Percentiles rank a stretch among this genome's conserved stretches.
Evolutionary conservation across 73 alveolate species (phyloP).

Genomic region (Paraurostyla sp.): DNA sequence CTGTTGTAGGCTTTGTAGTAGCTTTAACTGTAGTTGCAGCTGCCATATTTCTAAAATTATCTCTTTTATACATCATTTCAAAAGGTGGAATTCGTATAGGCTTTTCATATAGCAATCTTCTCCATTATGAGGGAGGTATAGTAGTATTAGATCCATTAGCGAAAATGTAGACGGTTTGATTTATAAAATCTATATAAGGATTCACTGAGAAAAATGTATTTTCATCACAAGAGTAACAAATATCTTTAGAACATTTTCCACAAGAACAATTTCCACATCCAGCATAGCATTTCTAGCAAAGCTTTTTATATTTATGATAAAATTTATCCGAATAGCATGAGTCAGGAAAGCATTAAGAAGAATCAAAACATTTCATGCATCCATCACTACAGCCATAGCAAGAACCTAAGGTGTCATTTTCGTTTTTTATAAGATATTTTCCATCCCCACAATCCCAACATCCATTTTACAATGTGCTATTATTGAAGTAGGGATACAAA

Average conservation of each 20-base stretch:
- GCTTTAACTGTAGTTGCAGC: neutral
- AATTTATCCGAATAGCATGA: neutral
- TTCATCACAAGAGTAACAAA: neutral
- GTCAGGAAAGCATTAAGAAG: neutral
- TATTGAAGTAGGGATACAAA: neutral
- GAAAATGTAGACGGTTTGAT: neutral
- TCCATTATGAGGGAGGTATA: no score
- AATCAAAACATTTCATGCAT: neutral
- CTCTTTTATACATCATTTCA: no score
- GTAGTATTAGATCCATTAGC: neutral
- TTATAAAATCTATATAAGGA: neutral
- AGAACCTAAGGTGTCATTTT: neutral
- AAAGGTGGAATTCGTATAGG: no score
- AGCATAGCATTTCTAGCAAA: conserved; percentile 1
- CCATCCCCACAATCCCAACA: conserved; percentile 32
- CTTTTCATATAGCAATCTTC: no score
- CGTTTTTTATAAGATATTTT: neutral
- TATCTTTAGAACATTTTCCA: neutral
- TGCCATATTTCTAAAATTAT: neutral
- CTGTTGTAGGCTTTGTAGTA: conserved; percentile 3
- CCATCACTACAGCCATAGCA: conserved; percentile 3
- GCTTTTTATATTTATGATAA: neutral
- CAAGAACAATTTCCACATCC: neutral
- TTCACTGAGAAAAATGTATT: neutral
- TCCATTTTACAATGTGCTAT: neutral